phyloP scores from a whole-genome alignment of 2,329 filamentous ascomycete genomes.

The Neonectria magnoliae region DNA sequence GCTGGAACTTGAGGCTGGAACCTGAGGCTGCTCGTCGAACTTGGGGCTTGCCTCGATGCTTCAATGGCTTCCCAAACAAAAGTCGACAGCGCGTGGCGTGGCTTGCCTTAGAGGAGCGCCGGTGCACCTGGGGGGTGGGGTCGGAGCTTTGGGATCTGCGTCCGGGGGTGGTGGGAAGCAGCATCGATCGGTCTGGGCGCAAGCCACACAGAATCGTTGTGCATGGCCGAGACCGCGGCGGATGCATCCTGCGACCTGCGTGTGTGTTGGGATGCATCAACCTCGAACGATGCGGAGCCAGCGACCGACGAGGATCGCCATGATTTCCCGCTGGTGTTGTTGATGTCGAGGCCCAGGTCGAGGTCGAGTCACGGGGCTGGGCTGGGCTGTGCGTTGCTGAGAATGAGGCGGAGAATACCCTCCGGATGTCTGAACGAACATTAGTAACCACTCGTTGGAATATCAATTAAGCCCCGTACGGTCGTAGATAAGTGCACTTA shows the following conservation, averaged over 20 bases:
- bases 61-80: constrained; percentile 18
- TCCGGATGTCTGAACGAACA: not conserved
- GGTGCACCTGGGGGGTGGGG: constrained; percentile 16
- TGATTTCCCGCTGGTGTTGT: not conserved
- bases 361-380: not conserved
- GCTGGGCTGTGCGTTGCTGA: not conserved
- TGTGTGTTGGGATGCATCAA: constrained; percentile 12
- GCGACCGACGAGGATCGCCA: not conserved
- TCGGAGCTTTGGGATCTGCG: constrained; percentile 24
- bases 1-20: not conserved
- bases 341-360: not conserved
- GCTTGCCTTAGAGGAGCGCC: constrained; percentile 22
- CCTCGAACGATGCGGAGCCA: constrained; percentile 33
- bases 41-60: not conserved
- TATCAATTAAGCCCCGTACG: not conserved
- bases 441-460: not conserved
- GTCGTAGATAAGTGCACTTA: no score
- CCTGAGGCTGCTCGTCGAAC: not conserved
- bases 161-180: constrained; percentile 2
- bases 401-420: not conserved
- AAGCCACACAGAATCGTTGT: constrained; percentile 22
- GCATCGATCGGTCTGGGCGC: constrained; percentile 37
- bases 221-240: constrained; percentile 31
- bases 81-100: constrained; percentile 25
- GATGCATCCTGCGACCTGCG: constrained; percentile 12